Conservation (phyloP, 768 basidiomycete genomes). For the Leccinum longicurvipes region DNA sequence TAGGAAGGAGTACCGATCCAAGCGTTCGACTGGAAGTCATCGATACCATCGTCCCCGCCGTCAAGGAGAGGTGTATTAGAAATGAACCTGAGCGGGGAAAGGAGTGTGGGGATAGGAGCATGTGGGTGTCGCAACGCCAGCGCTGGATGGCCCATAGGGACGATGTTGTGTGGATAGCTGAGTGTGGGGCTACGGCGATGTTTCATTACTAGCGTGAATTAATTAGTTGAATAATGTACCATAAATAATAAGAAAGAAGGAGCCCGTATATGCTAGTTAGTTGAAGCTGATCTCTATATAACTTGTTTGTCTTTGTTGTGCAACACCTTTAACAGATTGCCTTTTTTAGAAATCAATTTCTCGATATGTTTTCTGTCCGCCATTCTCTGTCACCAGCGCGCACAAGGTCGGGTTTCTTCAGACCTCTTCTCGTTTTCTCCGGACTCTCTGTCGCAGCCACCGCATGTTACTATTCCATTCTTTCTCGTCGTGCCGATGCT, state of each 20-base stretch:
- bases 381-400: neutral
- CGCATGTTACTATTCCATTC: slow-evolving; percentile 51
- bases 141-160: slow-evolving; percentile 19
- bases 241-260: neutral
- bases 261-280: no score
- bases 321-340: slow-evolving; percentile 12
- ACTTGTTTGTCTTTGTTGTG: slow-evolving; percentile 27
- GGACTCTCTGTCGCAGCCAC: slow-evolving; percentile 42
- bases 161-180: slow-evolving; percentile 14
- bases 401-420: neutral
- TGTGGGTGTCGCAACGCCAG: slow-evolving; percentile 28
- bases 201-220: slow-evolving; percentile 18
- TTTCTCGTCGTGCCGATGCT: slow-evolving; percentile 46
- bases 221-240: neutral
- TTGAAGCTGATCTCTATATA: no score
- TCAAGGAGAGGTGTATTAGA: neutral
- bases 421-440: slow-evolving; percentile 30
- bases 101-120: slow-evolving; percentile 25
- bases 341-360: slow-evolving; percentile 15
- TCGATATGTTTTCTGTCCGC: slow-evolving; percentile 14
- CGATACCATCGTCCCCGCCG: neutral
- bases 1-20: slow-evolving; percentile 12
- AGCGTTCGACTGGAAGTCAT: slow-evolving; percentile 33
- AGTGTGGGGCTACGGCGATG: slow-evolving; percentile 24
- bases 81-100: slow-evolving; percentile 23